These are phyloP conservation scores for Neurospora sp. DNA, from an alignment of 495 filamentous ascomycete species.

Conservation along the genomic window DNA sequence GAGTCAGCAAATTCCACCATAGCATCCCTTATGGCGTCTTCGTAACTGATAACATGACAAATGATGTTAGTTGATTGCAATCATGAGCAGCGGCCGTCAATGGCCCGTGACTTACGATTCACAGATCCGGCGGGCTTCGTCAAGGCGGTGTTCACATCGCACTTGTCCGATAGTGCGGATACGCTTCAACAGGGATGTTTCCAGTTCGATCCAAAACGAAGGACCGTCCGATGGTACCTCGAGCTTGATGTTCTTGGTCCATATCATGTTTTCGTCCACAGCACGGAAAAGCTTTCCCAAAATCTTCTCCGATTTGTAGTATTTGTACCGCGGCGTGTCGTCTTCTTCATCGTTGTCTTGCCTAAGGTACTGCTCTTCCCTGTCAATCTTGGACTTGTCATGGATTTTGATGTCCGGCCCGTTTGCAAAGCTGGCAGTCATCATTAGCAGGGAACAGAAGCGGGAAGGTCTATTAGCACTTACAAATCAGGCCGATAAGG, in stretches of 20 bases:
- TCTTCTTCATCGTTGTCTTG: constrained; percentile 39
- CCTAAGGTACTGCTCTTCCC: constrained; percentile 24
- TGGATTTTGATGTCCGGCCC: constrained; percentile 50
- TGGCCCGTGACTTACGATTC: constrained; percentile 34
- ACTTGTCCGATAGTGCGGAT: constrained; percentile 10
- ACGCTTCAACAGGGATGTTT: constrained; percentile 16
- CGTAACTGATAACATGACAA: constrained; percentile 42
- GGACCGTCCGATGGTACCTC: constrained; percentile 8
- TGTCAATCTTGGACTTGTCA: constrained; percentile 30
- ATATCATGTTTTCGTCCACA: constrained; percentile 64
- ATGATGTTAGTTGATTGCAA: neutral
- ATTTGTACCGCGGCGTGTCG: constrained; percentile 40
- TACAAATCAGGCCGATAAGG: constrained; percentile 33
- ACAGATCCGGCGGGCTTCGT: constrained; percentile 44
- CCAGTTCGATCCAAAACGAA: constrained; percentile 37
- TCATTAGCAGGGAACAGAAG: constrained; percentile 4
- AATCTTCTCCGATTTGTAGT: constrained; percentile 59
- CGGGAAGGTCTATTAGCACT: constrained; percentile 1
- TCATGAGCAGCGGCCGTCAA: neutral
- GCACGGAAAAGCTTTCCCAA: constrained; percentile 63
- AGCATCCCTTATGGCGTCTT: constrained; percentile 45
- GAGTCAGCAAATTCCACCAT: constrained; percentile 51
- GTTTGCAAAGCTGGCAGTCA: constrained; percentile 39
- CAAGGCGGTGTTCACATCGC: constrained; percentile 22
- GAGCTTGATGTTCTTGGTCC: constrained; percentile 42